Evolutionary conservation across 345 rosid genomes (phyloP).

Genomic region (Laguncularia racemosa): DNA sequence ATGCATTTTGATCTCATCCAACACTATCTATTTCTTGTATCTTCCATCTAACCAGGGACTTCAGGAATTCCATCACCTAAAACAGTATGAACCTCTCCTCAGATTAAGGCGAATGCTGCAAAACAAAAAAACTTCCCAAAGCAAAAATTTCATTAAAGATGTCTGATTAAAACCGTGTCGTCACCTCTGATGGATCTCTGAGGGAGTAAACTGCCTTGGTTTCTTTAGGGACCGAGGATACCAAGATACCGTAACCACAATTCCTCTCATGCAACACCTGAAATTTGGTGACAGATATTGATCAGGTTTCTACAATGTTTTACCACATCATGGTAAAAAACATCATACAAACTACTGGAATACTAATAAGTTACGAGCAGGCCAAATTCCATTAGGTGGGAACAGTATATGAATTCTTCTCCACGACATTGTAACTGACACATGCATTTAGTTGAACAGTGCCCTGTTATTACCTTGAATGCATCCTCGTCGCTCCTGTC

Average conservation of each 20-base stretch:
- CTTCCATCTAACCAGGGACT: conserved; percentile 60
- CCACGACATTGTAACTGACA: too few species aligned
- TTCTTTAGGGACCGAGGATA: conserved; percentile 79
- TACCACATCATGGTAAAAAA: background rate
- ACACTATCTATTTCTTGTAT: conserved; percentile 10
- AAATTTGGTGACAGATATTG: background rate
- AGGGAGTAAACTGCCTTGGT: conserved; percentile 68
- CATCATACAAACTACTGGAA: too few species aligned
- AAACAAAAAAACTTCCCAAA: background rate
- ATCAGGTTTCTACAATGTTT: background rate
- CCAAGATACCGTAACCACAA: conserved; percentile 75
- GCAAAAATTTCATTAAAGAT: background rate
- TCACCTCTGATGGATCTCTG: conserved; percentile 58
- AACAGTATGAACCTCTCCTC: background rate
- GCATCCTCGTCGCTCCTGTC: conserved; percentile 92
- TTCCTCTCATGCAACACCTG: conserved; percentile 53
- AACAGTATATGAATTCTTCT: too few species aligned
- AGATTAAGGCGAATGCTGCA: background rate
- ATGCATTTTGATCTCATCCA: too few species aligned
- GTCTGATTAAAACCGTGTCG: background rate
- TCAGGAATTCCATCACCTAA: conserved; percentile 84
- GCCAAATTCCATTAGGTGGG: too few species aligned
- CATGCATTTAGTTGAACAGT: background rate
- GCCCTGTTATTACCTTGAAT: conserved; percentile 45
- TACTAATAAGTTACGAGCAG: too few species aligned